Evolutionary conservation across 495 filamentous ascomycete species (phyloP), one percentile per base, ranked within the genome.

Genomic region (Apiosordaria backusii): DNA sequence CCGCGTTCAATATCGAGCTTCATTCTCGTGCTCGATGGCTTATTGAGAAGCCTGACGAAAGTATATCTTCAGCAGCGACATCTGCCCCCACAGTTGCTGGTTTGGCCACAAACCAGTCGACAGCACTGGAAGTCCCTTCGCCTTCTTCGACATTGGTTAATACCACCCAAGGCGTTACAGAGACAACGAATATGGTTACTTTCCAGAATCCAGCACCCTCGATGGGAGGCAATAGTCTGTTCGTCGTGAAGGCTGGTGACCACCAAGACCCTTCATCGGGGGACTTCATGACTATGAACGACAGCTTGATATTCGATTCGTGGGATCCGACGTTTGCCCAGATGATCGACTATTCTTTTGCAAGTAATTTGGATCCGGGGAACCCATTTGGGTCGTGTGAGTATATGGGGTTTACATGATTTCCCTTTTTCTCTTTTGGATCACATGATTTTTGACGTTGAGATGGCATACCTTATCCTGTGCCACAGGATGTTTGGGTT

Each of bases 281-380:
- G 4, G 60, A 63, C 6, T 65, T 69, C 9, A 18, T 61, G 27
- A 23, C 21, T 5, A 45, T 45, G 35, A 65, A 67, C 61, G 68
- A 70, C n/a, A 62, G 60, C 19, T 23, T 60, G 16, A 62, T 70
- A 2, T 70, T 70, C 24, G 24, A 59, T 9, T 55, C 64, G 1
- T 70, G 68, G 68, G 68, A 70, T 18, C 64, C 64, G 52, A n/a
- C 25, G 22, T 67, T 70, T 62, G 64, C 68, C 2, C 68, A 70
- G 61, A 66, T 65, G 61, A 59, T 67, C 4, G 68, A 70, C 45
- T 61, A 61, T 23, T 70, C 68, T 6, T 70, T 70, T 19, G 63
- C 61, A 35, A 70, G 68, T 24, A 63, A 64, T 23, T 9, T 66
- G 35, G 68, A 70, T 24, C 64, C 62, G n/a, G 68, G 68, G 4